Evolutionary conservation across 2,329 filamentous ascomycete species (phyloP), one percentile per base, ranked within the genome.

Genomic region (Fusarium haematococcum): DNA sequence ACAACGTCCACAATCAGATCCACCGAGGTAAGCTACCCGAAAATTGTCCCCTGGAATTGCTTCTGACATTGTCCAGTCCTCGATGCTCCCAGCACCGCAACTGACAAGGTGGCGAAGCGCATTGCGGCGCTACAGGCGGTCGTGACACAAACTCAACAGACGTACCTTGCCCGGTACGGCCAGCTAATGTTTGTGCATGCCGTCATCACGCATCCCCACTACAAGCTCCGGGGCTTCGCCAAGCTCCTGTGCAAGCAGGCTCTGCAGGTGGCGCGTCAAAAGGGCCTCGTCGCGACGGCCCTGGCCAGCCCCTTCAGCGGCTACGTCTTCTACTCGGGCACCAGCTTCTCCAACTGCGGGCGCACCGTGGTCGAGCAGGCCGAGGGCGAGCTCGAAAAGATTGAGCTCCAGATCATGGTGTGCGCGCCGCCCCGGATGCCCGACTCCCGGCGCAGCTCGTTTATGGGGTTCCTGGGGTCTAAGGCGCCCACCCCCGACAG

Each of bases 121-220:
- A 64, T 75, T 33, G 32, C 63, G 4, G 72, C 72, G n/a, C 33
- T 75, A 13, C 69, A 75, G 27, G 62, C 57, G 30, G 72, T 70
- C 59, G 75, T 75, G 14, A 63, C 63, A 33, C 52, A 75, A 30
- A 73, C 69, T 9, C 72, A 75, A 66, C 72, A 75, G 41, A 75
- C 69, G 3, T 75, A 75, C 52, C 72, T 75, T 23, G 61, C 48
- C 35, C 69, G 63, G 27, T 43, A 75, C 37, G 62, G 58, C 20
- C 61, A 75, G 25, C n/a, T 75, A 35, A 67, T 75, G 56, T 75
- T 75, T 45, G 65, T 75, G 41, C 72, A 75, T 73, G 72, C 72
- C 72, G 72, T 75, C 72, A 75, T 75, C 66, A 75, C 72, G 41
- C 72, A 75, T 60, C 72, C 72, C 16, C 72, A 75, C 63, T 69